These are phyloP conservation scores for Cantharellus cinnabarinus DNA, from an alignment of 768 basidiomycete genomes.

Conservation along the genomic window DNA sequence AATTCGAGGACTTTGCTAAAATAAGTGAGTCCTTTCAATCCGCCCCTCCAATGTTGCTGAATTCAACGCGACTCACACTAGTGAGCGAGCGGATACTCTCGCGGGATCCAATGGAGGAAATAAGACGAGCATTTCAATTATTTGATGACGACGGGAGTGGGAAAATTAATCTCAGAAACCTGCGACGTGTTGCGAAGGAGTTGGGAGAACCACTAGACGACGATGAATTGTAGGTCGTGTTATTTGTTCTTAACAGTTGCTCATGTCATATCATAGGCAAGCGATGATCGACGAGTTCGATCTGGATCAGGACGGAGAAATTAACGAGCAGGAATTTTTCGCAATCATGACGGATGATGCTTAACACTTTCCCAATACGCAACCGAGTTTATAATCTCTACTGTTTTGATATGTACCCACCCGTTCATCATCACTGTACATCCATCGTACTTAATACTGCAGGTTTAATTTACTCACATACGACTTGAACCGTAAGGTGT, in stretches of 20 bases:
- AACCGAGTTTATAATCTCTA: too few relatives aligned
- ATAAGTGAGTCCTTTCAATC: slow-evolving; percentile 41
- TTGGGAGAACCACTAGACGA: slow-evolving; percentile 89
- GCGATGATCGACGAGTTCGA: slow-evolving; percentile 99
- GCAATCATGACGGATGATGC: slow-evolving; percentile 87
- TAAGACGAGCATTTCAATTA: slow-evolving; percentile 83
- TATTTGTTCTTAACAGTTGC: neutral
- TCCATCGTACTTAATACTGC: too few relatives aligned
- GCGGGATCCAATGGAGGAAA: slow-evolving; percentile 92
- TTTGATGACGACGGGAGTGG: slow-evolving; percentile 95
- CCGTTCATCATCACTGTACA: too few relatives aligned
- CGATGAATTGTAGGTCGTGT: slow-evolving; percentile 65
- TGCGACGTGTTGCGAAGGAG: slow-evolving; percentile 87
- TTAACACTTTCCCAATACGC: neutral
- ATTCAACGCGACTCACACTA: slow-evolving; percentile 15
- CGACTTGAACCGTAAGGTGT: too few relatives aligned
- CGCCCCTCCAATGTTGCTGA: neutral
- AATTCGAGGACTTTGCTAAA: slow-evolving; percentile 82
- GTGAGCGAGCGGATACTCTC: slow-evolving; percentile 89
- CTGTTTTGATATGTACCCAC: too few relatives aligned
- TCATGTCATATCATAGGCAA: slow-evolving; percentile 34
- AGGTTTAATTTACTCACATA: too few relatives aligned
- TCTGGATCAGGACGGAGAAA: slow-evolving; percentile 94
- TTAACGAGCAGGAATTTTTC: slow-evolving; percentile 89
- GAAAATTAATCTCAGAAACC: slow-evolving; percentile 77